Evolutionary conservation across 1,284 basidiomycete species (phyloP).

Genomic region (Limonomyces culmigenus): DNA sequence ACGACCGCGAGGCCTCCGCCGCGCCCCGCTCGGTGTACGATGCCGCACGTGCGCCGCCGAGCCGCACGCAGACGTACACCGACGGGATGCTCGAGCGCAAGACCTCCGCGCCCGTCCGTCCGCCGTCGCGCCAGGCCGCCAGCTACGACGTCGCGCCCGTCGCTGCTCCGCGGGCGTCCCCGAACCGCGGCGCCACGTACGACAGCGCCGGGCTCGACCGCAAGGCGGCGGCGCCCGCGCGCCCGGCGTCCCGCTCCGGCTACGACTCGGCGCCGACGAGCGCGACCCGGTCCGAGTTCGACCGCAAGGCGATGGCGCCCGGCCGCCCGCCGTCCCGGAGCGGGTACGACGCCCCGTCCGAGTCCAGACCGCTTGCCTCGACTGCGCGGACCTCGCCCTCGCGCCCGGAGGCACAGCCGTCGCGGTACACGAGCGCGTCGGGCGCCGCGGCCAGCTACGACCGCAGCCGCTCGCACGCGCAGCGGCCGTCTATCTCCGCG

Average conservation of each 20-base stretch:
- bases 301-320: not conserved
- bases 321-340: not conserved
- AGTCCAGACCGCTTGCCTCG: too few relatives aligned
- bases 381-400: too few relatives aligned
- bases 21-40: too few relatives aligned
- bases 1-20: too few relatives aligned
- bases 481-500: too few relatives aligned
- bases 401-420: not conserved
- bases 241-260: not conserved
- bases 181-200: slow-evolving; percentile 12
- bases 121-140: slow-evolving; percentile 11
- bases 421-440: not conserved
- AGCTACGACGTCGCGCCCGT: slow-evolving; percentile 11
- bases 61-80: not conserved
- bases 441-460: not conserved
- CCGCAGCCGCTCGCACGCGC: too few relatives aligned
- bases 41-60: too few relatives aligned
- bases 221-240: slow-evolving; percentile 6
- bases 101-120: slow-evolving; percentile 12
- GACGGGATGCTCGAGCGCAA: not conserved
- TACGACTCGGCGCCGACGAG: not conserved
- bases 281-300: not conserved
- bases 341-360: not conserved
- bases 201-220: slow-evolving; percentile 1
- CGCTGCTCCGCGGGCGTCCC: slow-evolving; percentile 12